phyloP scores from a whole-genome alignment of 148 eudicot species.

The Pouteria glomerata region DNA sequence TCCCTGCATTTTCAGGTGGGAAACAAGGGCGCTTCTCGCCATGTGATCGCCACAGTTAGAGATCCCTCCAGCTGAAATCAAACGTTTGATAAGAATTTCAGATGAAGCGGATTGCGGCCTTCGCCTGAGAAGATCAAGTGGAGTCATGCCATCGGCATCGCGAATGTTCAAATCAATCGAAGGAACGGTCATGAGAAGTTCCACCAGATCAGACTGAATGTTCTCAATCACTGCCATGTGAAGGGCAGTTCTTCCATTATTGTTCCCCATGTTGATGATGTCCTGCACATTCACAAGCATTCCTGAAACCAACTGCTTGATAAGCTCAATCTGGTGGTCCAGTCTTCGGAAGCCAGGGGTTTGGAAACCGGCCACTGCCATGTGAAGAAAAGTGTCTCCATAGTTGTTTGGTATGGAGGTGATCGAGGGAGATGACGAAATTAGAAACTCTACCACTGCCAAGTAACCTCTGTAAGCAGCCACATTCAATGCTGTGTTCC shows the following conservation, averaged over 20 bases:
- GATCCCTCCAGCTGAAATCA: slow-evolving; percentile 58
- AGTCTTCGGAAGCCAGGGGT: slow-evolving; percentile 59
- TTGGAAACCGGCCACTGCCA: slow-evolving; percentile 70
- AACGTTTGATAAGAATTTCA: slow-evolving; percentile 36
- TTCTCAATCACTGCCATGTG: slow-evolving; percentile 66
- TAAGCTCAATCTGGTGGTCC: slow-evolving; percentile 57
- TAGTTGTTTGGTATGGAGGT: slow-evolving; percentile 38
- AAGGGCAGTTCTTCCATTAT: slow-evolving; percentile 70
- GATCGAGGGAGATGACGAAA: slow-evolving; percentile 41
- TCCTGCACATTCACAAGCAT: slow-evolving; percentile 35
- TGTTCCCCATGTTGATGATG: slow-evolving; percentile 51
- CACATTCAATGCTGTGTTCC: slow-evolving; percentile 70
- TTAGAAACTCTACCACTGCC: slow-evolving; percentile 43
- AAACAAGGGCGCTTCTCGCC: slow-evolving; percentile 31
- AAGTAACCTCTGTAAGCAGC: slow-evolving; percentile 73
- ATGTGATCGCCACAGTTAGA: slow-evolving; percentile 25
- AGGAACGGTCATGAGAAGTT: slow-evolving; percentile 51
- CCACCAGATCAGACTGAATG: slow-evolving; percentile 45
- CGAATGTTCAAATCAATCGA: slow-evolving; percentile 40
- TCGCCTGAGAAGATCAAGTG: slow-evolving; percentile 67
- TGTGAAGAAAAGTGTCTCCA: slow-evolving; percentile 79
- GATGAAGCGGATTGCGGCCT: slow-evolving; percentile 43
- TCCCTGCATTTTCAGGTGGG: slow-evolving; percentile 44
- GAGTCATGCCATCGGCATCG: slow-evolving; percentile 53
- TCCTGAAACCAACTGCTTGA: slow-evolving; percentile 38